A percentile compares a stretch with the other conserved stretches of the same genome.
Evolutionary conservation across 2,329 filamentous ascomycete genomes (phyloP).

Genomic region (Cladophialophora yegresii): DNA sequence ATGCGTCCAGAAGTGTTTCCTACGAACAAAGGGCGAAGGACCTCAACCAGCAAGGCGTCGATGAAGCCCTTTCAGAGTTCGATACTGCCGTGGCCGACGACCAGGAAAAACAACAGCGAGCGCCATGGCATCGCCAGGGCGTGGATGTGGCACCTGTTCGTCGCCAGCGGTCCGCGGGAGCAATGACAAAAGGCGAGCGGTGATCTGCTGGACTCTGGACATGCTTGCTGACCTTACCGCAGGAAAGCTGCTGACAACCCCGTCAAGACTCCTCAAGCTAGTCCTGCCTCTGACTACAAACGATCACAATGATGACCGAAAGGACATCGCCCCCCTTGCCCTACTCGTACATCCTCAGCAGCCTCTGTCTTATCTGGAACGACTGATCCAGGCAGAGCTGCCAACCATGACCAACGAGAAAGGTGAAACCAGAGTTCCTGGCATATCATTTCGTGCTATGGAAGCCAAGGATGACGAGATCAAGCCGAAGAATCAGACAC

Average conservation of each 20-base stretch:
- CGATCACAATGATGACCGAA: constrained; percentile 61
- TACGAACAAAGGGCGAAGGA: constrained; percentile 31
- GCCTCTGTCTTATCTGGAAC: constrained; percentile 84
- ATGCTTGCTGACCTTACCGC: constrained; percentile 3
- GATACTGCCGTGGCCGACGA: constrained; percentile 43
- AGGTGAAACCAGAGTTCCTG: constrained; percentile 69
- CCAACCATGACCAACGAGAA: constrained; percentile 64
- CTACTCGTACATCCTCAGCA: constrained; percentile 87
- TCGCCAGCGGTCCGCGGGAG: constrained; percentile 53
- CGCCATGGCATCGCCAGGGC: constrained; percentile 68
- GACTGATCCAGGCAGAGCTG: constrained; percentile 83
- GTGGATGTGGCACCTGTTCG: constrained; percentile 60
- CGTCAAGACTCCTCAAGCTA: constrained; percentile 76
- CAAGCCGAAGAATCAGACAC: constrained; percentile 42
- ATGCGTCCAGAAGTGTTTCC: constrained; percentile 16
- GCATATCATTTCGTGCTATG: constrained; percentile 77
- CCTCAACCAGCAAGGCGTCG: constrained; percentile 36
- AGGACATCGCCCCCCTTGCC: constrained; percentile 79
- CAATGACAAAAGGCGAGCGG: constrained; percentile 65
- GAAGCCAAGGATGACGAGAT: constrained; percentile 66
- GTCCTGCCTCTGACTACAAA: constrained; percentile 71
- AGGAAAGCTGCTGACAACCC: constrained; percentile 79
- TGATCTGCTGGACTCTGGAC: not conserved
- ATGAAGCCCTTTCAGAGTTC: constrained; percentile 33
- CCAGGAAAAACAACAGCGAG: constrained; percentile 55